phyloP scores from a whole-genome alignment of 2,329 filamentous ascomycete genomes.

The Aspergillus udagawae region DNA sequence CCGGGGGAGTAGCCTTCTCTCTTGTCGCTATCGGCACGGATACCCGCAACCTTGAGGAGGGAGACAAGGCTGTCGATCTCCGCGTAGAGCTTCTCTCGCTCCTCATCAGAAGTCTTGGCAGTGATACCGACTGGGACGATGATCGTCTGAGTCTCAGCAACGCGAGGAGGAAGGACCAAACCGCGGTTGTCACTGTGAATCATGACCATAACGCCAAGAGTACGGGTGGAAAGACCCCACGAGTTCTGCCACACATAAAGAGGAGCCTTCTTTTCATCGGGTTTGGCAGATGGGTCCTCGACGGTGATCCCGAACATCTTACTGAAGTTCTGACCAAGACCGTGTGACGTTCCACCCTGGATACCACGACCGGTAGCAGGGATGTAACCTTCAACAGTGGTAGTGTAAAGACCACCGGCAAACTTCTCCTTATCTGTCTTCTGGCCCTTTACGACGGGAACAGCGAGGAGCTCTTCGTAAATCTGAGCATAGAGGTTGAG shows the following conservation, averaged over 20 bases:
- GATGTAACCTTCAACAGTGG: conserved; percentile 95
- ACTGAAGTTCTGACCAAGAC: conserved; percentile 93
- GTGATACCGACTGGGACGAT: conserved; percentile 91
- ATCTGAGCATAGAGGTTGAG: conserved; percentile 88
- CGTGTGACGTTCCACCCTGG: conserved; percentile 92
- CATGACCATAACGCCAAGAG: conserved; percentile 98
- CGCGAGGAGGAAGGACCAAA: conserved; percentile 84
- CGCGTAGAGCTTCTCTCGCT: conserved; percentile 69
- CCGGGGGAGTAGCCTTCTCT: conserved; percentile 89
- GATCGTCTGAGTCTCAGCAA: conserved; percentile 80
- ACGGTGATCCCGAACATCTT: conserved; percentile 99
- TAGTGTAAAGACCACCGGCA: conserved; percentile 92
- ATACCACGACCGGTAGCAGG: conserved; percentile 94
- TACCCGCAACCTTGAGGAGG: conserved; percentile 65
- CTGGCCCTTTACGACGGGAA: conserved; percentile 85
- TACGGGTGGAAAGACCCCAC: conserved; percentile 95
- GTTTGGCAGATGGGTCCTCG: conserved; percentile 73
- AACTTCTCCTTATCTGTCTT: conserved; percentile 99
- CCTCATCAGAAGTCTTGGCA: conserved; percentile 78
- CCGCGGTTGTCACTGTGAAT: conserved; percentile 96
- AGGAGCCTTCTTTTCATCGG: conserved; percentile 70
- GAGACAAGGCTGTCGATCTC: conserved; percentile 68
- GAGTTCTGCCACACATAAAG: conserved; percentile 97
- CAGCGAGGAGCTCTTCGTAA: conserved; percentile 89
- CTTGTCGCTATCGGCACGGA: conserved; percentile 77